Base-by-base conservation (phyloP, 164 flowering plant species). In the Buxus sempervirens region DNA sequence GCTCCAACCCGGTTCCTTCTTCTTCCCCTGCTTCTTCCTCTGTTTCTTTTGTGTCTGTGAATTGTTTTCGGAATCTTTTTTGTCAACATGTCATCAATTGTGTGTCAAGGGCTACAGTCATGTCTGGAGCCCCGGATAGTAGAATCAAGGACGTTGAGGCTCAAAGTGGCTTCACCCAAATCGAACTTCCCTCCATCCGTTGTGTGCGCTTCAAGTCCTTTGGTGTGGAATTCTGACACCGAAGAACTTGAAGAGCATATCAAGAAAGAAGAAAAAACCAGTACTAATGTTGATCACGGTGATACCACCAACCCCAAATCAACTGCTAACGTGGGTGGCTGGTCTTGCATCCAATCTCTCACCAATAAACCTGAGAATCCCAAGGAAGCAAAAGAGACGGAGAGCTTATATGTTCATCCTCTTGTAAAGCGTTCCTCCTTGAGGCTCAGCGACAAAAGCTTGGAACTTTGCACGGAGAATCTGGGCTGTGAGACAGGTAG, bases 401-500 rank as follows among this genome's bases (percentile, higher is more conserved):
- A 59, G 38, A 28, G 2, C 38, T 14, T 63, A 2, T 81, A 78
- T 55, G 74, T 77, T 19, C 80, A 77, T 55, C 84, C 84, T 26
- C 51, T 62, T 21, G 60, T n/a, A 0, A 77, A 70, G 62, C 71
- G 62, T 21, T 72, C 76, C 0, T 26, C 69, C 0, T 49, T 73
- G 0, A 48, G 28, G 21, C 81, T 86, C 4, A 81, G 83, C 45
- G 68, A 72, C n/a, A 69, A 70, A 57, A 84, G 88, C 82, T 71
- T 86, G 72, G 73, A 76, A 72, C 14, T 86, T 54, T 86, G 90
- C 71, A 84, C 90, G 0, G 90, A 86, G 54, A 82, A 73, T 49
- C 27, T 86, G 18, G 85, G 90, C 0, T 78, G 79, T 58, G 90
- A 86, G 67, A 79, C 81, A 0, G 88, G 90, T 48, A 66, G 64